Conservation (phyloP, 306 rosid species). For the Medicago ruthenica region DNA sequence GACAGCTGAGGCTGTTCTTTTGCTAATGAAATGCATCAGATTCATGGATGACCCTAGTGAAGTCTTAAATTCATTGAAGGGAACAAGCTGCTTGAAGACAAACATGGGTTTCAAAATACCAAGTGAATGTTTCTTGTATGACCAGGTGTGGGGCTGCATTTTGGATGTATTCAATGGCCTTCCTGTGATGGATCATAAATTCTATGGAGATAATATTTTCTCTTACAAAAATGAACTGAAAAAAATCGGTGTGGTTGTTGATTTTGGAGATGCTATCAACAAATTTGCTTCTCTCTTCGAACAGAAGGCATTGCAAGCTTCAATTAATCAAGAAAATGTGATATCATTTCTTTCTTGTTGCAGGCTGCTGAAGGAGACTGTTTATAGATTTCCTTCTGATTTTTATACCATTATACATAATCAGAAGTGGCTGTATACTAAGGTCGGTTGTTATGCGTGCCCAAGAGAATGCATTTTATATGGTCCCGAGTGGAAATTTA, state of each 20-base stretch:
- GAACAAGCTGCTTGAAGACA: conserved; percentile 58
- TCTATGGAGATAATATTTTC: conserved; percentile 49
- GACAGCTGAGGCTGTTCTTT: conserved; percentile 55
- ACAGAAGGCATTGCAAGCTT: conserved; percentile 39
- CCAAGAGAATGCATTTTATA: conserved; percentile 67
- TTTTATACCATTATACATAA: conserved; percentile 37
- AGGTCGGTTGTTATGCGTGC: conserved; percentile 43
- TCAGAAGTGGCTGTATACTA: conserved; percentile 65
- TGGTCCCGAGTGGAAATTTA: conserved; percentile 67
- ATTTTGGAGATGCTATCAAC: conserved; percentile 57
- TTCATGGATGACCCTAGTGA: neutral
- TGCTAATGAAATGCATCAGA: conserved; percentile 42
- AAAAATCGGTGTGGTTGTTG: conserved; percentile 59
- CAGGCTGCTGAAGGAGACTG: conserved; percentile 40
- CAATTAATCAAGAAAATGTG: conserved; percentile 51
- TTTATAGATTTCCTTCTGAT: conserved; percentile 39
- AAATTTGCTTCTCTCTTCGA: conserved; percentile 50
- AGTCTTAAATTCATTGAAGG: conserved; percentile 43
- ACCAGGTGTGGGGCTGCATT: conserved; percentile 68
- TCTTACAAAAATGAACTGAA: conserved; percentile 48
- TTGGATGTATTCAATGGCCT: conserved; percentile 58
- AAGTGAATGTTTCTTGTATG: conserved; percentile 54
- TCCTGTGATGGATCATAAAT: conserved; percentile 58
- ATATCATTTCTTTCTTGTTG: conserved; percentile 58
- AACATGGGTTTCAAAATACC: conserved; percentile 61